Evolutionary conservation across 805 yeast species (phyloP).

Genomic region (Phaffomyces antillensis): DNA sequence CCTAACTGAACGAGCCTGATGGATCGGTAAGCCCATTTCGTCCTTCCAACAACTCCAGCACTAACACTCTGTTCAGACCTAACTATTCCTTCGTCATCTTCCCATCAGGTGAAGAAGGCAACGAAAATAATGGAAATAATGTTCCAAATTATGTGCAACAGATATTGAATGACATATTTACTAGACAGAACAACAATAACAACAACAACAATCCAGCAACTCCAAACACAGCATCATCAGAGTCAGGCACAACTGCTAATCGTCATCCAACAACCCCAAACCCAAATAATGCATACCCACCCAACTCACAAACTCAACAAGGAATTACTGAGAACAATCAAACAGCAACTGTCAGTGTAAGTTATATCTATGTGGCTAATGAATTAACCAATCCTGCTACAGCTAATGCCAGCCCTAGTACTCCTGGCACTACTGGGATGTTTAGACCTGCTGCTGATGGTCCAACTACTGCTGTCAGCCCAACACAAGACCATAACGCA

Average conservation of each 20-base stretch:
- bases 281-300: not conserved
- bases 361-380: not conserved
- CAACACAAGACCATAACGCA: not conserved
- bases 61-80: not conserved
- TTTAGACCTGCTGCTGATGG: not conserved
- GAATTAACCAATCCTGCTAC: not conserved
- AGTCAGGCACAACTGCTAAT: not conserved
- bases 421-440: not conserved
- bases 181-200: not conserved
- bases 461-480: no score
- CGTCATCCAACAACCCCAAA: not conserved
- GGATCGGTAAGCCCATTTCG: not conserved
- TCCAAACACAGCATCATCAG: not conserved
- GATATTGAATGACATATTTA: not conserved
- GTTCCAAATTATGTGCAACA: not conserved
- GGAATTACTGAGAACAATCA: not conserved
- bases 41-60: not conserved
- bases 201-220: not conserved
- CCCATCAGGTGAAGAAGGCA: conserved; percentile 15
- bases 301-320: not conserved
- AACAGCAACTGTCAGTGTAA: not conserved
- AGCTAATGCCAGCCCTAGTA: not conserved
- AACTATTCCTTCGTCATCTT: conserved; percentile 15
- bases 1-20: not conserved
- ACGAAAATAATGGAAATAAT: not conserved